A percentile compares a stretch with the other conserved stretches of the same genome.
These are phyloP conservation scores for Nepenthes mirabilis DNA, from an alignment of 148 eudicot species.

Conservation along the genomic window DNA sequence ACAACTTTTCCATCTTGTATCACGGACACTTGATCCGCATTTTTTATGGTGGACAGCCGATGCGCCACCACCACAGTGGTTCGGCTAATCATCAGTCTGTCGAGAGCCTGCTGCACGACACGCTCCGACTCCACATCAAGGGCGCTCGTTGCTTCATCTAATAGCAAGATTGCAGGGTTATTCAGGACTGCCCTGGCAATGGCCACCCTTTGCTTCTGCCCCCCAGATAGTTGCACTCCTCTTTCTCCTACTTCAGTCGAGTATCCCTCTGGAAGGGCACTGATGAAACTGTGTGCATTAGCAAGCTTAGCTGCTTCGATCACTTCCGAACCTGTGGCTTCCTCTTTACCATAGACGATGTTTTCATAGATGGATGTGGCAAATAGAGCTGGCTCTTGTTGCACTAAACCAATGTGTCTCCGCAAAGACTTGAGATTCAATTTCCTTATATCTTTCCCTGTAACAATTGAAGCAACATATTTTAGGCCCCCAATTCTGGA, in stretches of 20 bases:
- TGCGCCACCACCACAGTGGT: constrained; percentile 62
- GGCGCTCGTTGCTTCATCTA: constrained; percentile 87
- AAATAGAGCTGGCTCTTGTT: constrained; percentile 70
- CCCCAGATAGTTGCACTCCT: constrained; percentile 66
- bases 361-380: constrained; percentile 65
- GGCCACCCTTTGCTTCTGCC: constrained; percentile 76
- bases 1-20: constrained; percentile 45
- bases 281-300: constrained; percentile 59
- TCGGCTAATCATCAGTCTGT: constrained; percentile 44
- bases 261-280: constrained; percentile 54
- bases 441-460: constrained; percentile 21
- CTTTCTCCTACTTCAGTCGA: constrained; percentile 49
- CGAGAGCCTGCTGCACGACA: constrained; percentile 57
- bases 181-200: constrained; percentile 68
- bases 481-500: too few relatives aligned
- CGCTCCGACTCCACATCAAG: constrained; percentile 50
- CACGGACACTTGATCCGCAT: constrained; percentile 45
- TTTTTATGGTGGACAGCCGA: constrained; percentile 42
- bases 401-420: constrained; percentile 43
- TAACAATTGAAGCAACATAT: neutral
- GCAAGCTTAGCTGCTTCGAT: constrained; percentile 63
- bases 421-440: constrained; percentile 48
- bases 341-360: constrained; percentile 46
- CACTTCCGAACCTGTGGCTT: constrained; percentile 58
- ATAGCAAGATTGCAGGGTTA: constrained; percentile 49